Evolutionary conservation across 148 eudicot species (phyloP), one percentile per base, ranked within the genome.

Genomic region (Cornus florida): DNA sequence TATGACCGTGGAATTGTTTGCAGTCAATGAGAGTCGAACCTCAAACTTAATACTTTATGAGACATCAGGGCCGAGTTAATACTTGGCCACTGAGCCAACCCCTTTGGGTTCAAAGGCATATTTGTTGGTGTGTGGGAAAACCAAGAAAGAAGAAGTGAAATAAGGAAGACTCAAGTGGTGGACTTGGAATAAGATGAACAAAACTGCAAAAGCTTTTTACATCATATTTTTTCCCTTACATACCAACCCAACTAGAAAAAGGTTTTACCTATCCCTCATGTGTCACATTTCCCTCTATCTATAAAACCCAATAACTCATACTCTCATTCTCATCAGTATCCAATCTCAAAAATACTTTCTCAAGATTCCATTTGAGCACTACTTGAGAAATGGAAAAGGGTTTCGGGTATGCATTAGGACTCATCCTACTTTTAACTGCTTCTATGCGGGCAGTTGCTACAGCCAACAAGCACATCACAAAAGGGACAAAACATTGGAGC

Each of bases 401-500:
- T 23, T 76, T 50, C 32, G 78, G 78, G 35, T 33, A 67, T 46
- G 24, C 41, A 50, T 67, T 74, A 11, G 28, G 13, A 14, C 53
- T 81, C 19, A 16, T 84, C 28, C 23, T 62, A 62, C 69, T 86
- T 4, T 73, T 83, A 33, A 71, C 23, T n/a, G 72, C 78, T 41
- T 81, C 81, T 8, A 79, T 81, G 56, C 19, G 74, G 2, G 78
- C 73, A 3, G 74, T 66, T 19, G 77, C 69, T 16, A 72, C 50
- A 35, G 87, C 87, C 71, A 75, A 83, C 69, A 81, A 80, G 72
- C 64, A 62, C n/a, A 46, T 76, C 2, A 65, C 75, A 22, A 62
- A n/a, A 6, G 59, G 66, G 33, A 28, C 86, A 12, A 64, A 73
- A 23, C 73, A 35, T 35, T 78, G 72, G 72, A 68, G 73, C 77